A percentile compares a stretch with the other conserved stretches of the same genome.
These are phyloP conservation scores for Phylloporus sp. DNA, from an alignment of 768 basidiomycete genomes.

Conservation along the genomic window DNA sequence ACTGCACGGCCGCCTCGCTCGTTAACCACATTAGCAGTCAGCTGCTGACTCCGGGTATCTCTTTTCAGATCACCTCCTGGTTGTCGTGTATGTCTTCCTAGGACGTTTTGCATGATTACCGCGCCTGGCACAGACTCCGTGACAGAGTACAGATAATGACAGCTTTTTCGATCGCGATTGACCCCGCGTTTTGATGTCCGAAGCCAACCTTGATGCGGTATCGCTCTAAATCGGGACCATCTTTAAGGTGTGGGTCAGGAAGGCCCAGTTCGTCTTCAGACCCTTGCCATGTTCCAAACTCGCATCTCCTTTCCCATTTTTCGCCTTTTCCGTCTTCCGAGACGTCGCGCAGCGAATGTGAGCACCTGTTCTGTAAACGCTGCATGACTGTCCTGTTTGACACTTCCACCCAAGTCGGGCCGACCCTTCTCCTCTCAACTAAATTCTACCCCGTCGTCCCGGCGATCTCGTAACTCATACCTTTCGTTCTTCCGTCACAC, in stretches of 20 bases:
- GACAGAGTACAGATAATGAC: no score
- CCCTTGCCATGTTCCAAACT: constrained; percentile 10
- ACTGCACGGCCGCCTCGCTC: no score
- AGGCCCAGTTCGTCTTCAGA: not conserved
- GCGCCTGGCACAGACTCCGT: no score
- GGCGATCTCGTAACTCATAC: not conserved
- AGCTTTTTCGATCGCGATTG: no score
- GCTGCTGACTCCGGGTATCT: no score
- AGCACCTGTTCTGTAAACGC: not conserved
- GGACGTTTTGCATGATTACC: no score
- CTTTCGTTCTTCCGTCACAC: not conserved
- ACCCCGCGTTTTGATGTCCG: no score
- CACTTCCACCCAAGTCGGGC: not conserved
- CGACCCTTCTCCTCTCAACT: not conserved
- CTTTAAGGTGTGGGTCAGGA: constrained; percentile 3
- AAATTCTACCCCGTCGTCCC: not conserved
- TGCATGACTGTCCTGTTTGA: not conserved
- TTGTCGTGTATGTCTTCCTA: no score
- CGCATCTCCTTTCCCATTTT: constrained; percentile 14
- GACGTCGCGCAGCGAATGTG: constrained; percentile 6
- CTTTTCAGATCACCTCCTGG: no score
- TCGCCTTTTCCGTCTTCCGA: constrained; percentile 17
- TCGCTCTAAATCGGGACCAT: not conserved
- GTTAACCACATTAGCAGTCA: no score
- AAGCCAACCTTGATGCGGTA: constrained; percentile 3